Evolutionary conservation across 345 rosid genomes (phyloP).

Genomic region (Garcia nutans): DNA sequence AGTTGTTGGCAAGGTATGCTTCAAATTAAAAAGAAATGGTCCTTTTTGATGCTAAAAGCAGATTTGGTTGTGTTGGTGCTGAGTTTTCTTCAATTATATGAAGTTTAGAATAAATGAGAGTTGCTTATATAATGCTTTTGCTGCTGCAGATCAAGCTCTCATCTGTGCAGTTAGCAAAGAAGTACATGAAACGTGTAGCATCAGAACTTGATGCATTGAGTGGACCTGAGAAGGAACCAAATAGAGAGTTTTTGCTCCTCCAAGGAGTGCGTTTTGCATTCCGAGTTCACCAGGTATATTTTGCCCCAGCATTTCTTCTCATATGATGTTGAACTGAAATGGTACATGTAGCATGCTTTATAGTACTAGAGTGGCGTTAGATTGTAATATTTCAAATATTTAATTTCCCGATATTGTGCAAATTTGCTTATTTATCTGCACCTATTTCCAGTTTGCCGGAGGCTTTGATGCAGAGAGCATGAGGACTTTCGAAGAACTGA

Average conservation of each 20-base stretch:
- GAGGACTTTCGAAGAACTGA: slow-evolving; percentile 93
- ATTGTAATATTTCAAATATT: not conserved
- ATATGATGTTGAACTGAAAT: slow-evolving; percentile 7
- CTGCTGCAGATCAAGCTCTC: slow-evolving; percentile 85
- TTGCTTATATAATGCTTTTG: slow-evolving; percentile 1
- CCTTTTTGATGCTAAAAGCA: not conserved
- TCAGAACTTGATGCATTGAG: slow-evolving; percentile 73
- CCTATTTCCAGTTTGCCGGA: slow-evolving; percentile 76
- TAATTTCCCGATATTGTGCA: not conserved
- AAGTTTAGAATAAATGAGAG: not conserved
- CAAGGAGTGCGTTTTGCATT: slow-evolving; percentile 97
- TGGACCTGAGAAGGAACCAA: slow-evolving; percentile 86
- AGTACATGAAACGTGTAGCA: slow-evolving; percentile 93
- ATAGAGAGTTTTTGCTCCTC: slow-evolving; percentile 85
- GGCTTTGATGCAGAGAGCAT: slow-evolving; percentile 98
- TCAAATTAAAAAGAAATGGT: not conserved
- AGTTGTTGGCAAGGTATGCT: slow-evolving; percentile 87
- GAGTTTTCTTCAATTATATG: not conserved
- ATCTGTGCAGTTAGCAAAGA: slow-evolving; percentile 88
- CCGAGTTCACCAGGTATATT: slow-evolving; percentile 91
- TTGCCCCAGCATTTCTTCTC: not conserved
- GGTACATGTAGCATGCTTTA: not conserved
- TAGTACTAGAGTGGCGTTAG: not conserved
- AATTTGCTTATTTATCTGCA: slow-evolving; percentile 2
- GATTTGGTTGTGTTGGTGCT: not conserved